Evolutionary conservation across 345 rosid species (phyloP).

Genomic region (Ceriops zippeliana): DNA sequence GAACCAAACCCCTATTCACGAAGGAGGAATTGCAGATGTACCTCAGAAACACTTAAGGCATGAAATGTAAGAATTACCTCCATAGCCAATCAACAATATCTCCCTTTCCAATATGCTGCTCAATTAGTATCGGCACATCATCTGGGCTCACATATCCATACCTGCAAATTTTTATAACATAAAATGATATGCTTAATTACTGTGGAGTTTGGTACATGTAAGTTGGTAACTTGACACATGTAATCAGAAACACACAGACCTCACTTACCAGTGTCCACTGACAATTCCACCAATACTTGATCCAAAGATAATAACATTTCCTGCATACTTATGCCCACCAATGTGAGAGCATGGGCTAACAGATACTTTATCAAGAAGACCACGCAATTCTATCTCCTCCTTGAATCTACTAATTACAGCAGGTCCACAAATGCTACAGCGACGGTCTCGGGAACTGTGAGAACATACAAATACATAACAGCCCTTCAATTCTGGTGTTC

Average conservation of each 20-base stretch:
- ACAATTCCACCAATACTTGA: constrained; percentile 50
- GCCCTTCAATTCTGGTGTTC: constrained; percentile 84
- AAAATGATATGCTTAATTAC: background rate
- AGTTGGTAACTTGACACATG: background rate
- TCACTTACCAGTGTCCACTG: constrained; percentile 78
- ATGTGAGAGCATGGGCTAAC: constrained; percentile 96
- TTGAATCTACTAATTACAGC: constrained; percentile 67
- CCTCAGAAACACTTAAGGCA: background rate
- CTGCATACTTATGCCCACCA: constrained; percentile 93
- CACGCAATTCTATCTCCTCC: constrained; percentile 70
- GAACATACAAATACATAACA: constrained; percentile 86
- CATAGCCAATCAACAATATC: constrained; percentile 72
- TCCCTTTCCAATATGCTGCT: constrained; percentile 72
- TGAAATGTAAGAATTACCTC: constrained; percentile 47
- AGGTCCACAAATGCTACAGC: constrained; percentile 97
- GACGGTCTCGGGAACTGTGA: constrained; percentile 83
- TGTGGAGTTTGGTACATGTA: background rate
- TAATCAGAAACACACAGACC: constrained; percentile 3
- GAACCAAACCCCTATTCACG: background rate
- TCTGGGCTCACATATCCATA: constrained; percentile 85
- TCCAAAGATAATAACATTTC: constrained; percentile 86
- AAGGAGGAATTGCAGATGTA: background rate
- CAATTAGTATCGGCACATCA: constrained; percentile 60
- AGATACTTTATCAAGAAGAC: constrained; percentile 80
- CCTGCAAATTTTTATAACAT: constrained; percentile 34